Evolutionary conservation across 164 flowering plant species (phyloP).

Genomic region (Magnolia changhungtana): DNA sequence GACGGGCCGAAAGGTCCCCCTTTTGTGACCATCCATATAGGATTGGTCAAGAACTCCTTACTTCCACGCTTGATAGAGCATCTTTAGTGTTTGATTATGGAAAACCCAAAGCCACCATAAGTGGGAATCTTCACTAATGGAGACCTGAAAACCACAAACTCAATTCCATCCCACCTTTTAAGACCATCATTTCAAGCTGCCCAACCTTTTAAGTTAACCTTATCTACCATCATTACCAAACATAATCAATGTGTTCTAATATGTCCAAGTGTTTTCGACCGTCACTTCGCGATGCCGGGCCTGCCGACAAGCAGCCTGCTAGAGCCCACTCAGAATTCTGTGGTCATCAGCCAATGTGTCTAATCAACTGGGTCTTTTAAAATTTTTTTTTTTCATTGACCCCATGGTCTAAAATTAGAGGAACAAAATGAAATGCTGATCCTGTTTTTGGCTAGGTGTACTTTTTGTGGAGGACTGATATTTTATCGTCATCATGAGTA

Average conservation of each 20-base stretch:
- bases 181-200: conserved; percentile 24
- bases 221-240: conserved; percentile 31
- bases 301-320: conserved; percentile 34
- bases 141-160: conserved; percentile 9
- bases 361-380: background rate
- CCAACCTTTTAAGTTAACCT: conserved; percentile 30
- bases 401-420: background rate
- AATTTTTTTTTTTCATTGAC: too few species aligned
- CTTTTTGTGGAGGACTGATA: conserved; percentile 4
- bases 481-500: background rate
- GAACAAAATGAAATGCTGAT: conserved; percentile 8
- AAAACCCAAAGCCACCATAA: conserved; percentile 11
- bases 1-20: conserved; percentile 60
- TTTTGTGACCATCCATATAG: conserved; percentile 17
- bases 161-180: conserved; percentile 16
- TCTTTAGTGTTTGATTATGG: conserved; percentile 20
- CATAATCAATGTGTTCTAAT: conserved; percentile 32
- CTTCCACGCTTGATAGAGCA: conserved; percentile 15
- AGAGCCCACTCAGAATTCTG: conserved; percentile 1
- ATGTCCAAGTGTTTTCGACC: conserved; percentile 19
- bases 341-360: background rate
- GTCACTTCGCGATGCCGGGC: conserved; percentile 26
- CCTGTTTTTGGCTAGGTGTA: conserved; percentile 12
- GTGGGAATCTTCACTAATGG: conserved; percentile 19
- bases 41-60: conserved; percentile 35